phyloP scores from a whole-genome alignment of 2,329 filamentous ascomycete species.

The Microcyclospora tardicrescens region DNA sequence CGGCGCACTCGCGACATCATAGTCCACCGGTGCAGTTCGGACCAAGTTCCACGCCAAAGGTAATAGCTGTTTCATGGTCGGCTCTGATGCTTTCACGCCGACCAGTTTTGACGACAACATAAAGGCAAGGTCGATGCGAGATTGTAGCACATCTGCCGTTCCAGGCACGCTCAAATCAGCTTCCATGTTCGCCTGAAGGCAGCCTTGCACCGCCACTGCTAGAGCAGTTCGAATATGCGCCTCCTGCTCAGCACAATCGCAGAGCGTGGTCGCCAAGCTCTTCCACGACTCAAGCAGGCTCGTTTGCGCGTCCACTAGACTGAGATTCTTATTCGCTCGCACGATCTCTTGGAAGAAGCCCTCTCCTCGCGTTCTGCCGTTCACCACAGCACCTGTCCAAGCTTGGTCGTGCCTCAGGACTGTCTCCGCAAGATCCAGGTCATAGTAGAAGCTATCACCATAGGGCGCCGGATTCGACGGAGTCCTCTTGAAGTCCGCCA shows the following conservation, averaged over 20 bases:
- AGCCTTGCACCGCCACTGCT: conserved; percentile 36
- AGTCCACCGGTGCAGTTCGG: conserved; percentile 40
- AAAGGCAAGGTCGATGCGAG: conserved; percentile 68
- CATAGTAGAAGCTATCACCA: conserved; percentile 73
- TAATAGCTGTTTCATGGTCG: conserved; percentile 43
- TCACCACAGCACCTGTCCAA: conserved; percentile 48
- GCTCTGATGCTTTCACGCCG: conserved; percentile 35
- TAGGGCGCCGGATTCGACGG: conserved; percentile 37
- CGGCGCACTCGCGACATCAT: conserved; percentile 45
- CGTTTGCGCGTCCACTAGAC: conserved; percentile 82
- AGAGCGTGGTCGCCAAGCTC: conserved; percentile 71
- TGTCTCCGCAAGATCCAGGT: conserved; percentile 59
- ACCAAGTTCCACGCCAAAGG: conserved; percentile 49
- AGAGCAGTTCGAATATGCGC: conserved; percentile 62
- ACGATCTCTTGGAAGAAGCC: conserved; percentile 75
- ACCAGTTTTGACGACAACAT: conserved; percentile 70
- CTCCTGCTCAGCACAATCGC: conserved; percentile 49
- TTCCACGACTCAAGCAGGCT: conserved; percentile 82
- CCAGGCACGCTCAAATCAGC: conserved; percentile 62
- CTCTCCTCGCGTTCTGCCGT: conserved; percentile 48
- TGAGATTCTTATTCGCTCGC: conserved; percentile 79
- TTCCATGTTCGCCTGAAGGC: conserved; percentile 63
- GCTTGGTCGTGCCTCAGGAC: conserved; percentile 65
- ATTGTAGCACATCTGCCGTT: conserved; percentile 65
- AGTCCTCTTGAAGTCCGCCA: conserved; percentile 73